Percentiles rank a stretch among this genome's conserved stretches.
Evolutionary conservation across 1,139 yeast genomes (phyloP).

Genomic region (Hanseniaspora sp.): DNA sequence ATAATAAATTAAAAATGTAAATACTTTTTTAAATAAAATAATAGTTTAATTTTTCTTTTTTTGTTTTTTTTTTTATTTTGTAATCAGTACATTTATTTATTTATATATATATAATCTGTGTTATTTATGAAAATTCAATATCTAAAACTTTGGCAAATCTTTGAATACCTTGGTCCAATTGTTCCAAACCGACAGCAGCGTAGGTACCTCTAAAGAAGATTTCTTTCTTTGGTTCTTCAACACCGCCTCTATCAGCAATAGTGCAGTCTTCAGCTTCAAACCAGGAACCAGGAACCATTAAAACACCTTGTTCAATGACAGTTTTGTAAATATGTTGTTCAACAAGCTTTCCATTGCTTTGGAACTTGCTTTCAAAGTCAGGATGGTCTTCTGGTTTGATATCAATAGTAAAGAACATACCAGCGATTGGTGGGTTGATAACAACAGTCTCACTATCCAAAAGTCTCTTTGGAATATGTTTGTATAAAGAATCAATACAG

Average conservation of each 20-base stretch:
- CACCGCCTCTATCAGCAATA: slow-evolving; percentile 15
- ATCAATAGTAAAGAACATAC: slow-evolving; percentile 51
- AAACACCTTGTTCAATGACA: slow-evolving; percentile 40
- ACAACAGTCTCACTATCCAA: slow-evolving; percentile 22
- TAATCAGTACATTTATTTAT: neutral
- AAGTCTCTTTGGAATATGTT: slow-evolving; percentile 39
- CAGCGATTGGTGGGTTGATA: slow-evolving; percentile 50
- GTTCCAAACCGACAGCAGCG: slow-evolving; percentile 57
- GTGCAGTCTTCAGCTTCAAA: slow-evolving; percentile 32
- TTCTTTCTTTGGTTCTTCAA: slow-evolving; percentile 32
- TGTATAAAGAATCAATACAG: slow-evolving; percentile 43
- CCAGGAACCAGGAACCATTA: slow-evolving; percentile 56
- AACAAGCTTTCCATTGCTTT: slow-evolving; percentile 39
- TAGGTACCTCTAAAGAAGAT: slow-evolving; percentile 56
- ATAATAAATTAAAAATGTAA: no score
- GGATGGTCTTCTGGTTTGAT: slow-evolving; percentile 52
- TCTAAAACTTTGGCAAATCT: slow-evolving; percentile 46
- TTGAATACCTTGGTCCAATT: slow-evolving; percentile 42
- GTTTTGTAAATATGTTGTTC: slow-evolving; percentile 42
- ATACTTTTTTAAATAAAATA: no score
- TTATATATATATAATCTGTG: neutral
- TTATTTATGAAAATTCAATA: slow-evolving; percentile 30
- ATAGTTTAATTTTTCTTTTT: no score
- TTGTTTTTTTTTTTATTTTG: neutral
- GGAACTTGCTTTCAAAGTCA: slow-evolving; percentile 37